Conservation (phyloP, 805 yeast genomes). For the Starmerella ratchasimensis region DNA sequence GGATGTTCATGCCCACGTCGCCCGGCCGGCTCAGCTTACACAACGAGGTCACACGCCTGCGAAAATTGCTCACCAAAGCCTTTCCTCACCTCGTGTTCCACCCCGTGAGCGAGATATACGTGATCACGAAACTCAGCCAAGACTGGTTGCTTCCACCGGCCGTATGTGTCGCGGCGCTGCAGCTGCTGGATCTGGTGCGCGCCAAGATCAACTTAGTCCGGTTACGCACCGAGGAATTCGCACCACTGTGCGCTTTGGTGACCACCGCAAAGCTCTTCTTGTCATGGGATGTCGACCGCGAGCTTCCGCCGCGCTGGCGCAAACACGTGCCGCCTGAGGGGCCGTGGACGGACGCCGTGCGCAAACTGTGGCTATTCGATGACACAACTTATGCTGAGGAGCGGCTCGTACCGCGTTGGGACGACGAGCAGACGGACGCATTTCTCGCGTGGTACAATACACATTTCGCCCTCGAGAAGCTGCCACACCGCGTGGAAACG, state of each 20-base stretch:
- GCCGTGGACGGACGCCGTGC: slow-evolving; percentile 27
- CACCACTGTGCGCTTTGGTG: slow-evolving; percentile 10
- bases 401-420: slow-evolving; percentile 35
- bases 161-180: slow-evolving; percentile 29
- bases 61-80: background rate
- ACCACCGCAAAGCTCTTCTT: slow-evolving; percentile 16
- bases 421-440: slow-evolving; percentile 31
- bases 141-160: slow-evolving; percentile 40
- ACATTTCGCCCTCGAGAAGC: background rate
- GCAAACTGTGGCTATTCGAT: slow-evolving; percentile 21
- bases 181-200: slow-evolving; percentile 17
- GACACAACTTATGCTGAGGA: slow-evolving; percentile 22
- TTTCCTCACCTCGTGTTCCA: slow-evolving; percentile 1
- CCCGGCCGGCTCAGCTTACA: slow-evolving; percentile 7
- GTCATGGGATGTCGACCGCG: no score
- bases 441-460: slow-evolving; percentile 40
- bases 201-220: no score
- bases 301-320: slow-evolving; percentile 16
- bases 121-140: slow-evolving; percentile 15
- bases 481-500: slow-evolving; percentile 11
- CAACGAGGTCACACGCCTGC: background rate
- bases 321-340: slow-evolving; percentile 2
- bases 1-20: slow-evolving; percentile 4
- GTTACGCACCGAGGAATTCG: slow-evolving; percentile 14
- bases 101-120: slow-evolving; percentile 6